Evolutionary conservation across 1,139 yeast species (phyloP).

Genomic region (Pneumocystis sp.): DNA sequence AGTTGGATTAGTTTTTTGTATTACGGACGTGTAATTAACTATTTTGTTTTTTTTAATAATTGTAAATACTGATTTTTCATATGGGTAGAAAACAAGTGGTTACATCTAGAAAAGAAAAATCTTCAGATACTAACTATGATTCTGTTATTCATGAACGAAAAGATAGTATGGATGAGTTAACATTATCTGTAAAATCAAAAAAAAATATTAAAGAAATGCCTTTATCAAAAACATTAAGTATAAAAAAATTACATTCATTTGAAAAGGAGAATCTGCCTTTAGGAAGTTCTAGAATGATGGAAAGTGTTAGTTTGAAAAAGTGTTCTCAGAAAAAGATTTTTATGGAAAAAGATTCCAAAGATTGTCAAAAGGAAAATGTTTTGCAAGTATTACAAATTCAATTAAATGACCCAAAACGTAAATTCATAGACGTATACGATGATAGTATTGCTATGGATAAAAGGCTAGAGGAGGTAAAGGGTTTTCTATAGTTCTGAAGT

Average conservation of each 20-base stretch:
- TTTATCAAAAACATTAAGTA: not conserved
- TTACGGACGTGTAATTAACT: not conserved
- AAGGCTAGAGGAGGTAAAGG: not conserved
- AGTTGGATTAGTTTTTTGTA: not conserved
- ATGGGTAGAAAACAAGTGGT: not conserved
- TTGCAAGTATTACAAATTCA: not conserved
- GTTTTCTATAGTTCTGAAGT: not conserved
- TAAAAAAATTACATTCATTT: not conserved
- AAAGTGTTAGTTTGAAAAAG: not conserved
- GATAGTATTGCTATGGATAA: not conserved
- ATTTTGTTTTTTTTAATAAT: not conserved
- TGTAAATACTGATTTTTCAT: not conserved
- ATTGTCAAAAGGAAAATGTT: not conserved
- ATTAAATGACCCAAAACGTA: constrained; percentile 5
- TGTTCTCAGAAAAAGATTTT: not conserved
- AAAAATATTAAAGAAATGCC: not conserved
- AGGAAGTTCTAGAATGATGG: not conserved
- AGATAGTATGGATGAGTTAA: not conserved
- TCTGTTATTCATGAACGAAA: not conserved
- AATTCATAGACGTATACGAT: constrained; percentile 3
- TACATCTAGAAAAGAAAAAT: not conserved
- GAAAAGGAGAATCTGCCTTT: not conserved
- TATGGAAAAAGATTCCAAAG: not conserved
- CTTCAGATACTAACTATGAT: not conserved
- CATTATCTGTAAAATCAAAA: not conserved